Evolutionary conservation across 2,329 filamentous ascomycete genomes (phyloP).

Genomic region (Claviceps monticola): DNA sequence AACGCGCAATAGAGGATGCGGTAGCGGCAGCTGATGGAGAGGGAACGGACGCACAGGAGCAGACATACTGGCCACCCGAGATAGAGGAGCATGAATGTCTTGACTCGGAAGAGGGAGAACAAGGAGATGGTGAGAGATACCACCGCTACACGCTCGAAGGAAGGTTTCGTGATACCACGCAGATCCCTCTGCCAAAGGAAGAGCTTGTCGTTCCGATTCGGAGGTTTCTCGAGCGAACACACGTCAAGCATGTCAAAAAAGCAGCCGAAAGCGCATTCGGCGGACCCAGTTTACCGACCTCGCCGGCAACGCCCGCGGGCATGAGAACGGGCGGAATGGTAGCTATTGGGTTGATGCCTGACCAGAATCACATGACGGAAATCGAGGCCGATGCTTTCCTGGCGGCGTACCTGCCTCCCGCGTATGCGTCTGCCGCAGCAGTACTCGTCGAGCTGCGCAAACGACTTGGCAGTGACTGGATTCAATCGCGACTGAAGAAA

Average conservation of each 20-base stretch:
- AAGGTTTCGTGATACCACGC: conserved; percentile 58
- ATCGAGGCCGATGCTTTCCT: conserved; percentile 66
- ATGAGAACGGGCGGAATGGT: conserved; percentile 46
- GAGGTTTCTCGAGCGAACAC: conserved; percentile 50
- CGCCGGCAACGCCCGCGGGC: conserved; percentile 52
- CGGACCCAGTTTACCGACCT: conserved; percentile 61
- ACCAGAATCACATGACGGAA: conserved; percentile 53
- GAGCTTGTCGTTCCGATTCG: conserved; percentile 57
- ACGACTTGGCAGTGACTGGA: conserved; percentile 57
- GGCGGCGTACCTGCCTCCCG: conserved; percentile 53
- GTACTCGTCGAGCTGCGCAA: conserved; percentile 61
- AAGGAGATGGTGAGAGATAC: conserved; percentile 32
- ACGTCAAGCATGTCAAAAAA: conserved; percentile 60
- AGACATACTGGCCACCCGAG: conserved; percentile 18
- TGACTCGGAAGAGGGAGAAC: conserved; percentile 17
- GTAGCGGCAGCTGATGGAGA: conserved; percentile 7
- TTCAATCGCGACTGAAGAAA: conserved; percentile 47
- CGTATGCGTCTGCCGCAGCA: conserved; percentile 54
- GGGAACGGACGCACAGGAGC: conserved; percentile 13
- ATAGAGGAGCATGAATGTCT: conserved; percentile 12
- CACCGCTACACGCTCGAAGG: conserved; percentile 65
- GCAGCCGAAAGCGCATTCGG: conserved; percentile 65
- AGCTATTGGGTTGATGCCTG: conserved; percentile 49
- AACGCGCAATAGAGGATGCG: conserved; percentile 18
- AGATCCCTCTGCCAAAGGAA: conserved; percentile 59